Conservation (phyloP, 768 basidiomycete genomes). For the Lactarius quietus region DNA sequence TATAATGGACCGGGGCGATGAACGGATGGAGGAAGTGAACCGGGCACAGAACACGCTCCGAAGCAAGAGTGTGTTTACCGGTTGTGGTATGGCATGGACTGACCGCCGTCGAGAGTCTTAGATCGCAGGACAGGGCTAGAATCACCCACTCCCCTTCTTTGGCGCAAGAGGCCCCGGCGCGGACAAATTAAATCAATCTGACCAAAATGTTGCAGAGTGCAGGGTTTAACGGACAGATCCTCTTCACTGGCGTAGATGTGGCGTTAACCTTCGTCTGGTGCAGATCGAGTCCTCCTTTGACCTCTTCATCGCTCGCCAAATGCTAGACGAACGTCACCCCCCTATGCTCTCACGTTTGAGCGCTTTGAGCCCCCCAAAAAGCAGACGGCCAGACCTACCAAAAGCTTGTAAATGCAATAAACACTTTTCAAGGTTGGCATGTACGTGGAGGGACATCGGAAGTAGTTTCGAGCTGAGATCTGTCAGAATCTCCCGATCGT, state of each 20-base stretch:
- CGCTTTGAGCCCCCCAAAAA: background rate
- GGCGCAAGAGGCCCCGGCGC: slow-evolving; percentile 12
- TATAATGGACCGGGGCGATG: slow-evolving; percentile 23
- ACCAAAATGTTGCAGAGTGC: background rate
- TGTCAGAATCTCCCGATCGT: slow-evolving; percentile 18
- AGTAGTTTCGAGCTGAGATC: slow-evolving; percentile 23
- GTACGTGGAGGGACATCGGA: slow-evolving; percentile 21
- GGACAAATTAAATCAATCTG: background rate
- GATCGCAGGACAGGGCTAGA: slow-evolving; percentile 15
- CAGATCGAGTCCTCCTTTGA: slow-evolving; percentile 13
- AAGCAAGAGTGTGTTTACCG: slow-evolving; percentile 13
- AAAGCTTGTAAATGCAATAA: slow-evolving; percentile 20
- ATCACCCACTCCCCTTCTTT: slow-evolving; percentile 12
- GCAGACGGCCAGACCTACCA: background rate
- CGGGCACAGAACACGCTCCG: slow-evolving; percentile 4
- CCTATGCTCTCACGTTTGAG: background rate
- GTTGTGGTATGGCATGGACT: slow-evolving; percentile 16
- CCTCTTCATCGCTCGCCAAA: background rate
- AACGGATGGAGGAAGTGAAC: slow-evolving; percentile 15
- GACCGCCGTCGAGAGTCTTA: slow-evolving; percentile 19
- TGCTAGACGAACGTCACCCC: slow-evolving; percentile 3
- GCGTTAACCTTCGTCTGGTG: slow-evolving; percentile 22
- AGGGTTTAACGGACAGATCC: background rate
- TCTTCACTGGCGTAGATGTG: slow-evolving; percentile 10
- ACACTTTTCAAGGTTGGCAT: slow-evolving; percentile 18